A percentile compares a stretch with the other conserved stretches of the same genome.
Conservation (phyloP, 306 rosid genomes). For the Quercus ilex region DNA sequence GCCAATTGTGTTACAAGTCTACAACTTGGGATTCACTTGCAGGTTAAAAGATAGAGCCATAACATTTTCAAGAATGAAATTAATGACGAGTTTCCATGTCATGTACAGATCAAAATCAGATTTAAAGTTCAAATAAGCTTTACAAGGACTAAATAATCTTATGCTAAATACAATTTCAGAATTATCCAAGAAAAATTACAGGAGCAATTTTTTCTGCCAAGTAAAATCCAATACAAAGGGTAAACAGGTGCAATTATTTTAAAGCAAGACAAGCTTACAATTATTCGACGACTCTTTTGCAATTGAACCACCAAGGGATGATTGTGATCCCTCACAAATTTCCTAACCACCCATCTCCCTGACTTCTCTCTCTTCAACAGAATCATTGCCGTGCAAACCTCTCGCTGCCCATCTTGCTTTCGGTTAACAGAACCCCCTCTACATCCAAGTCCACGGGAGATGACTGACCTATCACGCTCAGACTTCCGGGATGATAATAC, state of each 20-base stretch:
- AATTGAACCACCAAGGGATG: constrained; percentile 27
- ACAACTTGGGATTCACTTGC: background rate
- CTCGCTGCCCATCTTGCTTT: constrained; percentile 17
- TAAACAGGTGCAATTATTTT: background rate
- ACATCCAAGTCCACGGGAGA: constrained; percentile 41
- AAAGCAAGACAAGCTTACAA: constrained; percentile 27
- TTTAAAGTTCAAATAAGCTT: background rate
- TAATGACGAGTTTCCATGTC: background rate
- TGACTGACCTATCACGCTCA: constrained; percentile 35
- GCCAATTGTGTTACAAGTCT: too few species aligned
- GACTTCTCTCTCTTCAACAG: constrained; percentile 28
- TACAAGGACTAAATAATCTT: background rate
- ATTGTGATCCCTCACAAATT: constrained; percentile 33
- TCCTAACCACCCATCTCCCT: constrained; percentile 31
- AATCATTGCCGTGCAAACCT: constrained; percentile 24
- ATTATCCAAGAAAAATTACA: background rate
- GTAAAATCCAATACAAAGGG: background rate
- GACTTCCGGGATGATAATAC: constrained; percentile 38
- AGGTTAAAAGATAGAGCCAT: background rate
- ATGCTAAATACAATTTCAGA: background rate
- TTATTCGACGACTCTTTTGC: constrained; percentile 10
- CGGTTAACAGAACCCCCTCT: constrained; percentile 21
- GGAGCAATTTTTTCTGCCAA: too few species aligned
- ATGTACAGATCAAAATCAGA: background rate
- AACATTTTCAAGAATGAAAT: background rate